Evolutionary conservation across 441 rosid genomes (phyloP).

Genomic region (Brassica balearica): DNA sequence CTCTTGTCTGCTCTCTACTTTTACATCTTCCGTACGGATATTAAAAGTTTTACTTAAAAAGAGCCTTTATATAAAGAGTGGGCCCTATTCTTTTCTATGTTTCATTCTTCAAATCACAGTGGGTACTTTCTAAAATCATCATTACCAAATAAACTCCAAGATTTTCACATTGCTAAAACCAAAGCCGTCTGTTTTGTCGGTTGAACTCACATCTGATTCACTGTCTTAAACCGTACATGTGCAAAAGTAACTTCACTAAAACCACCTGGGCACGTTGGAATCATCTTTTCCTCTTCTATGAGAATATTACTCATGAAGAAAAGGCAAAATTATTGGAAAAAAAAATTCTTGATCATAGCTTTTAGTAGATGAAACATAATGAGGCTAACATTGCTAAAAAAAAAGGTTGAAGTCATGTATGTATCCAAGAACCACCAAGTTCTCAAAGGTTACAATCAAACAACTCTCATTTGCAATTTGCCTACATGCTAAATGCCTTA

Average conservation of each 20-base stretch:
- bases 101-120: constrained; percentile 3
- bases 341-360: background rate
- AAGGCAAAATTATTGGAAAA: too few relatives aligned
- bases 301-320: background rate
- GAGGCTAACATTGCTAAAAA: background rate
- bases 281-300: background rate
- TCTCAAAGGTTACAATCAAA: background rate
- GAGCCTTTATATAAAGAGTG: constrained; percentile 11
- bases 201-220: background rate
- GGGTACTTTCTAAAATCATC: background rate
- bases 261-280: background rate
- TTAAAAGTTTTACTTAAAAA: background rate
- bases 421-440: background rate
- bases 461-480: background rate
- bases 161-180: background rate
- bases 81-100: constrained; percentile 7
- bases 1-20: background rate
- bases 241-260: background rate
- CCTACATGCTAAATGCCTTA: background rate
- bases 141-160: background rate
- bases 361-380: background rate
- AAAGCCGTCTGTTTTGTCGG: background rate
- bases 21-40: constrained; percentile 36
- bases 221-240: background rate
- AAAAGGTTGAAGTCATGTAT: background rate